Conservation (phyloP, 352 stramenopile species). For the Globisporangium barbulae region DNA sequence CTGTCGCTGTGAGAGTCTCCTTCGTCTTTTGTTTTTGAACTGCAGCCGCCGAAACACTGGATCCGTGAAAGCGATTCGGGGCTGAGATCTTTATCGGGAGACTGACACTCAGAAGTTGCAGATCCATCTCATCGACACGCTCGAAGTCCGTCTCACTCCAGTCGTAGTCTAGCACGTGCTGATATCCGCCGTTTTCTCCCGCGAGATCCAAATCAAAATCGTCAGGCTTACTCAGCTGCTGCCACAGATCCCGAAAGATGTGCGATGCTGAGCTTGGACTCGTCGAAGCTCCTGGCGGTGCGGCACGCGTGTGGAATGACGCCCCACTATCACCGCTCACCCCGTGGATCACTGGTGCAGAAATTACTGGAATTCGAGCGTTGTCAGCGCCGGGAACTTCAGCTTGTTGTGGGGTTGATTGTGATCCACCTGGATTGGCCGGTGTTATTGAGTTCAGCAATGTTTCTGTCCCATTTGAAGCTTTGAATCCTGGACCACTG, state of each 20-base stretch:
- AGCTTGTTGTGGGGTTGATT: background rate
- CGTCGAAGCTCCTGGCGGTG: conserved; percentile 19
- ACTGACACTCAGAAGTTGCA: conserved; percentile 50
- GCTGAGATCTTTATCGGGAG: conserved; percentile 41
- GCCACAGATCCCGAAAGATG: conserved; percentile 76
- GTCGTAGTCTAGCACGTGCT: conserved; percentile 24
- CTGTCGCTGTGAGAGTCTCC: background rate
- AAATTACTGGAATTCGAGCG: conserved; percentile 5
- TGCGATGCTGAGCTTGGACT: conserved; percentile 46
- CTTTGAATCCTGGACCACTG: conserved; percentile 2
- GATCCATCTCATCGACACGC: conserved; percentile 54
- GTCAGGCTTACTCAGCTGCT: conserved; percentile 68
- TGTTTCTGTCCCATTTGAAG: conserved; percentile 1
- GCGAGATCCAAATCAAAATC: conserved; percentile 33
- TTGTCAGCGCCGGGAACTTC: conserved; percentile 2
- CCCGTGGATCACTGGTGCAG: conserved; percentile 14
- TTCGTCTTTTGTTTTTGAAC: background rate
- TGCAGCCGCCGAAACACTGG: background rate
- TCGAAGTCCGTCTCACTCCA: conserved; percentile 33
- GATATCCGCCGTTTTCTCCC: conserved; percentile 19
- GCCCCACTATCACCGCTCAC: conserved; percentile 20
- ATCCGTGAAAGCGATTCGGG: conserved; percentile 12
- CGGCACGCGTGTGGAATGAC: conserved; percentile 24
- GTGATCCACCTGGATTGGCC: background rate
- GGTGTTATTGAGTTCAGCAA: background rate